phyloP scores from a whole-genome alignment of 75 land plant species.

The Picea glauca region DNA sequence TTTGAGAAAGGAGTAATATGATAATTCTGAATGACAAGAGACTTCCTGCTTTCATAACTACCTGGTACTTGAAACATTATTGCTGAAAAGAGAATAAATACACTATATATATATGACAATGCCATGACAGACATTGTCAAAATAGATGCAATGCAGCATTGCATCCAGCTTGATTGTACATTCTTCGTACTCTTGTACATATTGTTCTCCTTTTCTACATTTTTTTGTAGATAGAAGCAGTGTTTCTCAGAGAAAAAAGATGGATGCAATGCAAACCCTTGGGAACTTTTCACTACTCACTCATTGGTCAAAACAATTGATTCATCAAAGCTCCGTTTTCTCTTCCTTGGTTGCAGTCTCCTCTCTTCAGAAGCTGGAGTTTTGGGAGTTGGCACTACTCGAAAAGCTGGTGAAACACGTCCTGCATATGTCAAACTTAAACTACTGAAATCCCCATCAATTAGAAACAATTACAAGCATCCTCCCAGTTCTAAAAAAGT shows the following conservation, averaged over 20 bases:
- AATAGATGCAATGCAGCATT: not conserved
- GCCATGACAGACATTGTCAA: not conserved
- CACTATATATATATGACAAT: too few relatives aligned
- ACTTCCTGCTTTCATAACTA: not conserved
- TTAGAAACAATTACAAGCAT: not conserved
- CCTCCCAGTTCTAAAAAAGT: too few relatives aligned
- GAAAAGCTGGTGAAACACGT: conserved; percentile 22
- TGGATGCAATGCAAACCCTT: not conserved
- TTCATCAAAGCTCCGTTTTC: conserved; percentile 23
- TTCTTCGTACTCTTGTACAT: too few relatives aligned
- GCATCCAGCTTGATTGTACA: too few relatives aligned
- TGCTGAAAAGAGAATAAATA: too few relatives aligned
- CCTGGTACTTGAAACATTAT: not conserved
- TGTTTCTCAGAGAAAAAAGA: too few relatives aligned
- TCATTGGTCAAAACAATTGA: conserved; percentile 17
- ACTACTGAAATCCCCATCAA: not conserved
- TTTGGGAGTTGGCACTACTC: conserved; percentile 25
- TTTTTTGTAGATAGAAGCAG: too few relatives aligned
- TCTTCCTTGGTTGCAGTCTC: conserved; percentile 31
- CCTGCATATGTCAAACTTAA: conserved; percentile 19
- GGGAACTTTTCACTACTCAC: conserved; percentile 13
- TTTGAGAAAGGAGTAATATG: not conserved
- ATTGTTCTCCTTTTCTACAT: too few relatives aligned
- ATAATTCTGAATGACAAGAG: not conserved
- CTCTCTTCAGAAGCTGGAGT: conserved; percentile 18